Conservation (phyloP, 768 basidiomycete species). For the Lactarius sp. region DNA sequence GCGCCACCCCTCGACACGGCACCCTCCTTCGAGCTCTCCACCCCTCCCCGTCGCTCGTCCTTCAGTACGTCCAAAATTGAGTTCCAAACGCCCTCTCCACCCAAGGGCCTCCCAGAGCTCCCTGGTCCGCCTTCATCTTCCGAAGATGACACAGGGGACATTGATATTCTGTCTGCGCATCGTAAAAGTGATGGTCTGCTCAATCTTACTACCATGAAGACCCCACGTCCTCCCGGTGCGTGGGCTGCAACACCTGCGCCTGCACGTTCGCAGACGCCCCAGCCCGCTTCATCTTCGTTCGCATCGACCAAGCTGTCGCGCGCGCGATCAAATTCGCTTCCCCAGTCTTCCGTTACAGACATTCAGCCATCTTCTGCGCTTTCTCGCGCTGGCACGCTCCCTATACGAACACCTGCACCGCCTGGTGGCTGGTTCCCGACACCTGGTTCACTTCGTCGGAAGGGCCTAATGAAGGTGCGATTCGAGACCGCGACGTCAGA, state of each 20-base stretch:
- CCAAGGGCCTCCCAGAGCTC: constrained; percentile 56
- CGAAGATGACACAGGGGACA: constrained; percentile 42
- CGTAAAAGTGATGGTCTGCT: constrained; percentile 24
- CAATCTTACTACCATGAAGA: constrained; percentile 38
- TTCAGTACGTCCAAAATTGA: constrained; percentile 42
- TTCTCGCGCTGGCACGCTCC: constrained; percentile 14
- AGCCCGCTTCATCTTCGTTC: constrained; percentile 4
- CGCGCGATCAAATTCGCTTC: constrained; percentile 23
- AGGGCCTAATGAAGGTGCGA: constrained; percentile 65
- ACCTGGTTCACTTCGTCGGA: constrained; percentile 43
- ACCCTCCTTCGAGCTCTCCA: constrained; percentile 34
- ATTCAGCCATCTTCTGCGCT: constrained; percentile 14
- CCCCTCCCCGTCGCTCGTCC: constrained; percentile 45
- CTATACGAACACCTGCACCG: constrained; percentile 42
- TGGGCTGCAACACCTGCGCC: constrained; percentile 40
- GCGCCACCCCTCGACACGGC: constrained; percentile 21
- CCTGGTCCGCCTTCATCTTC: constrained; percentile 58
- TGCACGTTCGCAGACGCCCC: constrained; percentile 24
- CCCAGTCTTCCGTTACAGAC: constrained; percentile 16
- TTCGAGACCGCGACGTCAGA: constrained; percentile 48
- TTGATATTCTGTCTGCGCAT: constrained; percentile 29
- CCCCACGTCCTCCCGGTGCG: constrained; percentile 44
- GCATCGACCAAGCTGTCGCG: constrained; percentile 7
- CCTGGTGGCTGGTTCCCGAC: constrained; percentile 47
- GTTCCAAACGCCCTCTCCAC: constrained; percentile 61